Percentiles rank a stretch among this genome's conserved stretches.
Evolutionary conservation across 495 filamentous ascomycete species (phyloP).

Genomic region (Neurospora terricola): DNA sequence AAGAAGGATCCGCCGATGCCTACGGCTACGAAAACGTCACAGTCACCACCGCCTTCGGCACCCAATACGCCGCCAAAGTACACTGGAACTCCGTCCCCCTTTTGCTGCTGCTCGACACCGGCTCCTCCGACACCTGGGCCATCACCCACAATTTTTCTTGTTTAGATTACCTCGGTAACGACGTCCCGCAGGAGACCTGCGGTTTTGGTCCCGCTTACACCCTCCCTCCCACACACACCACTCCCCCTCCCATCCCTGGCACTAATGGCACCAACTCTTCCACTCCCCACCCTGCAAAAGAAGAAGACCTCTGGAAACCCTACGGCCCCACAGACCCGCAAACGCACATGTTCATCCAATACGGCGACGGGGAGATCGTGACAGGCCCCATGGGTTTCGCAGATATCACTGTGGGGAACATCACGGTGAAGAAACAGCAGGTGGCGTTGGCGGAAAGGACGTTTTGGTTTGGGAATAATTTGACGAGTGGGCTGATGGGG

Average conservation of each 20-base stretch:
- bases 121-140: constrained; percentile 53
- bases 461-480: constrained; percentile 36
- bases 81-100: constrained; percentile 19
- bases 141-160: constrained; percentile 18
- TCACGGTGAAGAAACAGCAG: constrained; percentile 44
- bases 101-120: constrained; percentile 49
- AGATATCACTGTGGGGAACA: constrained; percentile 43
- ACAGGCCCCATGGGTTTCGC: constrained; percentile 48
- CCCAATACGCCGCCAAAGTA: constrained; percentile 27
- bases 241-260: neutral
- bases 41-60: constrained; percentile 25
- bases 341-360: constrained; percentile 48
- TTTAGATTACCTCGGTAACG: constrained; percentile 13
- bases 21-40: constrained; percentile 31
- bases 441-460: constrained; percentile 26
- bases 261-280: neutral
- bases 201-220: constrained; percentile 16
- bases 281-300: neutral
- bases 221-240: neutral
- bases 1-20: neutral
- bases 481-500: constrained; percentile 48
- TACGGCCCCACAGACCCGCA: constrained; percentile 19
- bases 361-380: constrained; percentile 48
- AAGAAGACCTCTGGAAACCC: constrained; percentile 8
- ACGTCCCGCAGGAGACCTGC: constrained; percentile 15